phyloP scores from a whole-genome alignment of 2,329 filamentous ascomycete genomes.

The Colletotrichum chrysophilum region DNA sequence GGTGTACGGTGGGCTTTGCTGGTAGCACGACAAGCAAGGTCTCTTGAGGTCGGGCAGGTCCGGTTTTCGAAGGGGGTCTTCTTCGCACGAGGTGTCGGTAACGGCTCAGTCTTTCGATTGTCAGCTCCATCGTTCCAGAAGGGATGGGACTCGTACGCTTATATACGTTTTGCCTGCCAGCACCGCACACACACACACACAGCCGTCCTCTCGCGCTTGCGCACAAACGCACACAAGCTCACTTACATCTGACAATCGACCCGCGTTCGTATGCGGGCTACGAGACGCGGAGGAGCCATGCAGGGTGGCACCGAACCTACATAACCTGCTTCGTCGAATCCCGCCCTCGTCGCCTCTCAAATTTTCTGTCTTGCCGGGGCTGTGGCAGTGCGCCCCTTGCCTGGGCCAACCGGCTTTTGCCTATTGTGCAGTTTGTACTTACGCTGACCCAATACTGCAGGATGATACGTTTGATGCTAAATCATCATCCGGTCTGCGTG shows the following conservation, averaged over 20 bases:
- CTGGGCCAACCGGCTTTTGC: not conserved
- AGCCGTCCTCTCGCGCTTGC: not conserved
- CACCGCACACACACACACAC: not conserved
- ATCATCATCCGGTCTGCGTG: not conserved
- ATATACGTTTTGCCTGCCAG: constrained; percentile 16
- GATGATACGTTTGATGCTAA: not conserved
- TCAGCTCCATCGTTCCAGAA: constrained; percentile 4
- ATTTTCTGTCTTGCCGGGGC: not conserved
- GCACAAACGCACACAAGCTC: constrained; percentile 15
- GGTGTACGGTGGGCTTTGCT: not conserved
- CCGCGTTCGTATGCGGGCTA: constrained; percentile 17
- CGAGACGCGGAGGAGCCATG: constrained; percentile 19
- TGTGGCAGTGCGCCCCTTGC: not conserved
- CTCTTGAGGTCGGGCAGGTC: not conserved
- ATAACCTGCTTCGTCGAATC: not conserved
- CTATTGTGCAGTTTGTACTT: not conserved
- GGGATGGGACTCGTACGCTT: constrained; percentile 17
- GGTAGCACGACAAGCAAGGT: not conserved
- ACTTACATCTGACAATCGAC: constrained; percentile 21
- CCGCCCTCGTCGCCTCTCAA: not conserved
- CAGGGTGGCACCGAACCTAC: constrained; percentile 19
- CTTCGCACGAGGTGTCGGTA: not conserved
- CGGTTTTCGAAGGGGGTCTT: not conserved
- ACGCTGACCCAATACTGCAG: not conserved
- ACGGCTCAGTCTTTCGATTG: constrained; percentile 5